Evolutionary conservation across 2,329 filamentous ascomycete species (phyloP), one percentile per base, ranked within the genome.

Genomic region (Verticillium tricorpus): DNA sequence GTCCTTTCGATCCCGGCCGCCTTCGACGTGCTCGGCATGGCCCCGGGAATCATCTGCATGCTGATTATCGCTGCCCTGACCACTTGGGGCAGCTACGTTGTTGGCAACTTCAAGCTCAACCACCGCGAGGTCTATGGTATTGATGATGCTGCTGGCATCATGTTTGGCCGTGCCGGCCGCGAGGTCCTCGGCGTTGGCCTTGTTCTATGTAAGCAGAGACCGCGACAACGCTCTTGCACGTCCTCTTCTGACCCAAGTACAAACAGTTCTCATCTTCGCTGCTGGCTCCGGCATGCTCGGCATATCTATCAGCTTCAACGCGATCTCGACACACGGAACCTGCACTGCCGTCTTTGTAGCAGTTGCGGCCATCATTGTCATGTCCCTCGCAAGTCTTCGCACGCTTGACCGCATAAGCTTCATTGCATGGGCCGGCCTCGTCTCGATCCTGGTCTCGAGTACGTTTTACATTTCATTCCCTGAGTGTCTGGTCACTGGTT

Each of bases 81-180:
- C 0, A 78, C 77, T 3, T 83, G 80, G 80, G 80, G 78, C 2
- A 73, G 74, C 59, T 81, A 79, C 63, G 78, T 81, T 28, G 72
- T 83, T 11, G 80, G 79, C 9, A 67, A 72, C 17, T 84, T 84
- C 72, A 85, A 84, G 65, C 64, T 80, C 40, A 71, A 72, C 11
- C 82, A 85, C 65, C 77, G 75, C 2, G 74, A 79, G 39, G 78
- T 84, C 1, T 84, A 85, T 66, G 76, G 78, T 31, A 80, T 85
- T 60, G 82, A 82, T 57, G 82, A 84, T 66, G 82, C 77, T 2
- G 82, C 80, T 19, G 65, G 66, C 2, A 69, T 82, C 40, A 73
- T 85, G 17, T 81, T 82, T 64, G 82, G 82, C 15, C 73, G 71
- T 1, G 60, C 76, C 5, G 81, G 81, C 1, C 74, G 77, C 2